These are phyloP conservation scores for Cercophora sp. DNA, from an alignment of 495 filamentous ascomycete genomes.

Conservation along the genomic window DNA sequence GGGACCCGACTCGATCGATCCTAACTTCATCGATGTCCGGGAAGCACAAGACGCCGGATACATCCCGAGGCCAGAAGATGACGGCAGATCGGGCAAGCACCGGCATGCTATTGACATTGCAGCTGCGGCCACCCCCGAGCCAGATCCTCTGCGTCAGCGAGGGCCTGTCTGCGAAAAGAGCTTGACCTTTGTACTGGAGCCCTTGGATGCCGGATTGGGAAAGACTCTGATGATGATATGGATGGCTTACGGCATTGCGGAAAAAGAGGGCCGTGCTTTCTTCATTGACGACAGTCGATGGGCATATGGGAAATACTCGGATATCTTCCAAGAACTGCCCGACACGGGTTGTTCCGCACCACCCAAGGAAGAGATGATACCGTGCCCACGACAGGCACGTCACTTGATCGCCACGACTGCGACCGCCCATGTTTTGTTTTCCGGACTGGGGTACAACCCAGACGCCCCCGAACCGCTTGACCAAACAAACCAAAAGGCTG, in stretches of 20 bases:
- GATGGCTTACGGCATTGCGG: slow-evolving; percentile 70
- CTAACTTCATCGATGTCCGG: slow-evolving; percentile 61
- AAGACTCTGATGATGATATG: slow-evolving; percentile 67
- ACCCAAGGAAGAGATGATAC: slow-evolving; percentile 58
- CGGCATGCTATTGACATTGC: slow-evolving; percentile 32
- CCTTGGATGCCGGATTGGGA: slow-evolving; percentile 63
- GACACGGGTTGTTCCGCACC: slow-evolving; percentile 55
- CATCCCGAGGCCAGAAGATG: slow-evolving; percentile 35
- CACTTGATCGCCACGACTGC: slow-evolving; percentile 68
- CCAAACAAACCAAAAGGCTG: slow-evolving; percentile 30
- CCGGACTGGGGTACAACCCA: slow-evolving; percentile 50
- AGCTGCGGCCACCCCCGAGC: slow-evolving; percentile 32
- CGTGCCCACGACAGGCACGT: slow-evolving; percentile 63
- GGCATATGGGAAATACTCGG: slow-evolving; percentile 67
- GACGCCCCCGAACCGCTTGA: slow-evolving; percentile 39
- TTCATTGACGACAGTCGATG: slow-evolving; percentile 74
- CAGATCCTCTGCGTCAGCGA: too few species aligned
- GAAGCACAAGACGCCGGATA: slow-evolving; percentile 58
- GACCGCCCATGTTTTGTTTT: slow-evolving; percentile 55
- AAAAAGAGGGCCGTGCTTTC: slow-evolving; percentile 63
- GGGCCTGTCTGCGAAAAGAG: slow-evolving; percentile 57
- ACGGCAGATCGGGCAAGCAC: slow-evolving; percentile 20
- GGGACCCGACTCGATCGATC: slow-evolving; percentile 55
- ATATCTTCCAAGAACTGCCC: slow-evolving; percentile 62
- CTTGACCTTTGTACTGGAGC: slow-evolving; percentile 68